Conservation (phyloP, 225 moss, liverwort and hornwort species). For the Physcomitrium patens region DNA sequence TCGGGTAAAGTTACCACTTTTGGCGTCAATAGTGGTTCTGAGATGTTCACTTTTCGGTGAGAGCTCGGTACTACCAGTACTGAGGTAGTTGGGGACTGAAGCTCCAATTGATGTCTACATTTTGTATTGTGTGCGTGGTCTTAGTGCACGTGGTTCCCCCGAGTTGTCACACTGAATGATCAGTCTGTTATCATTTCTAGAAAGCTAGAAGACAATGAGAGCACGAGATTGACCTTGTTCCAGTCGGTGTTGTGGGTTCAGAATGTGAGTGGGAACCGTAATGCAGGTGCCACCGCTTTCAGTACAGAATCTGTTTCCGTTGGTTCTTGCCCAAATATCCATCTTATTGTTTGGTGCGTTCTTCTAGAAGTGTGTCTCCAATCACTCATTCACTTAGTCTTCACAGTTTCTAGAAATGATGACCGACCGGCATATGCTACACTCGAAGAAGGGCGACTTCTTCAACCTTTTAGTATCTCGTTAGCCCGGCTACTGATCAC, state of each 20-base stretch:
- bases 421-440: neutral
- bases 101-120: constrained; percentile 13
- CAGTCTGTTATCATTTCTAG: neutral
- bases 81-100: neutral
- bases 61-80: neutral
- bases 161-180: constrained; percentile 1
- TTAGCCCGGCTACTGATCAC: neutral
- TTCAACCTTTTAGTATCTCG: neutral
- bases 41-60: neutral
- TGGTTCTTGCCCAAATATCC: constrained; percentile 25
- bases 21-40: neutral
- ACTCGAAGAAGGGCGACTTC: neutral
- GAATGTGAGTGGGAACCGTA: neutral
- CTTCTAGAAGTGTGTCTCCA: neutral
- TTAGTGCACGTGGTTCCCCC: neutral
- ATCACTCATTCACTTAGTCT: neutral
- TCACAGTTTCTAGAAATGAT: too few species aligned
- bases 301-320: neutral
- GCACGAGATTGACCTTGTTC: neutral
- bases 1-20: constrained; percentile 52
- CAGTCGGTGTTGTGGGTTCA: neutral
- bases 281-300: neutral
- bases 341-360: neutral
- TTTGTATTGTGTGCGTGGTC: neutral
- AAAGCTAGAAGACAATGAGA: neutral